Percentiles rank a stretch among this genome's conserved stretches.
These are phyloP conservation scores for Sanghuangporus baumii DNA, from an alignment of 1,284 basidiomycete genomes.

Conservation along the genomic window DNA sequence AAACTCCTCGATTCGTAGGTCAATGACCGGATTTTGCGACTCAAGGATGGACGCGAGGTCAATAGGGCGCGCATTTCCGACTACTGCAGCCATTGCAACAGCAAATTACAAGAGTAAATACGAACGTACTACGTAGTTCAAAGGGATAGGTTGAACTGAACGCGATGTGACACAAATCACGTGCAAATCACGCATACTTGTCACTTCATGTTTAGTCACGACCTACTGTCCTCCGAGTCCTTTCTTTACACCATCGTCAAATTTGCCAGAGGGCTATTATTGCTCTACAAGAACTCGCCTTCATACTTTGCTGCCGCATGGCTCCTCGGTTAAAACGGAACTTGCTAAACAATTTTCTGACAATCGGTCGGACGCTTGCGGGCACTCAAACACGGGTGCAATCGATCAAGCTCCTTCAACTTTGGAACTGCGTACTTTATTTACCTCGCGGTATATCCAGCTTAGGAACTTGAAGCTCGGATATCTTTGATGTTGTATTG, in stretches of 20 bases:
- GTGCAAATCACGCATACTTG: neutral
- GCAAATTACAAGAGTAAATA: neutral
- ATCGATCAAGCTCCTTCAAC: neutral
- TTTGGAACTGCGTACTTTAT: neutral
- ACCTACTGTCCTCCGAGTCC: too few species aligned
- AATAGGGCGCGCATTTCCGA: slow-evolving; percentile 51
- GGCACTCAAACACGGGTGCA: neutral
- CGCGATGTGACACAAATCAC: neutral
- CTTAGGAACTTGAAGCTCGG: neutral
- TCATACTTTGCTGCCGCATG: too few species aligned
- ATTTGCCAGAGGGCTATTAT: too few species aligned
- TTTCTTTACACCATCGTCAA: too few species aligned
- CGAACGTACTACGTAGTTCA: too few species aligned
- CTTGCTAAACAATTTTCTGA: too few species aligned
- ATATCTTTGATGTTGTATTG: neutral
- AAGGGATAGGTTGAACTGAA: neutral
- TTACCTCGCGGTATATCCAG: neutral
- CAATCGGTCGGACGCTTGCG: neutral
- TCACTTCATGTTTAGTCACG: neutral
- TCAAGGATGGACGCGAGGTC: slow-evolving; percentile 54
- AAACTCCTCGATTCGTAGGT: slow-evolving; percentile 55
- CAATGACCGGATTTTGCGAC: slow-evolving; percentile 54
- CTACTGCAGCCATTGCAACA: slow-evolving; percentile 26
- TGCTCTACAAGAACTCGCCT: too few species aligned
- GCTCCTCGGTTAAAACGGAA: too few species aligned